Conservation (phyloP, 495 filamentous ascomycete species). For the Bryoglossum gracile region DNA sequence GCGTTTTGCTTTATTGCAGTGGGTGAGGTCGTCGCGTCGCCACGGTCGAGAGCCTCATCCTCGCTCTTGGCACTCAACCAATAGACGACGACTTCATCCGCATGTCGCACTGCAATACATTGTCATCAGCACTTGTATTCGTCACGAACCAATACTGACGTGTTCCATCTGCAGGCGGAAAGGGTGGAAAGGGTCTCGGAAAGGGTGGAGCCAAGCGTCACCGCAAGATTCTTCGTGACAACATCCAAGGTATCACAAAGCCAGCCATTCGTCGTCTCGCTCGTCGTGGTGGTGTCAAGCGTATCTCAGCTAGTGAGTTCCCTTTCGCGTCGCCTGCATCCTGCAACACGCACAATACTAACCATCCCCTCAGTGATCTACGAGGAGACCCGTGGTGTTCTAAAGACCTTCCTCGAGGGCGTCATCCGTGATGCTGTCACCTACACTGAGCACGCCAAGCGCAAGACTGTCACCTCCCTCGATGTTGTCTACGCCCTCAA, state of each 20-base stretch:
- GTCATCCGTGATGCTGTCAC: conserved; percentile 99
- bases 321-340: background rate
- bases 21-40: conserved; percentile 18
- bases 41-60: no score
- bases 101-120: conserved; percentile 2
- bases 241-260: conserved; percentile 99
- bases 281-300: conserved; percentile 99
- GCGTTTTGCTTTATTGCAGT: conserved; percentile 5
- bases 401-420: conserved; percentile 99
- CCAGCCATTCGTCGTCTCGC: conserved; percentile 99
- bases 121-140: background rate
- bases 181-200: conserved; percentile 95
- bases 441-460: conserved; percentile 44
- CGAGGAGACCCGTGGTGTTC: conserved; percentile 99
- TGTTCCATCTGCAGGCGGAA: conserved; percentile 57
- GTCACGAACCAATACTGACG: conserved; percentile 19
- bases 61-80: conserved; percentile 13
- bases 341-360: conserved; percentile 2
- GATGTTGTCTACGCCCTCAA: conserved; percentile 95
- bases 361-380: conserved; percentile 66
- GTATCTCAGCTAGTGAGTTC: conserved; percentile 79
- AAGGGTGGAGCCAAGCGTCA: conserved; percentile 86
- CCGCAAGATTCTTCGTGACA: conserved; percentile 98
- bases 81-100: conserved; percentile 8
- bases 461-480: conserved; percentile 83